Evolutionary conservation across 257 asterid species (phyloP), one percentile per base, ranked within the genome.

Genomic region (Plantago major): DNA sequence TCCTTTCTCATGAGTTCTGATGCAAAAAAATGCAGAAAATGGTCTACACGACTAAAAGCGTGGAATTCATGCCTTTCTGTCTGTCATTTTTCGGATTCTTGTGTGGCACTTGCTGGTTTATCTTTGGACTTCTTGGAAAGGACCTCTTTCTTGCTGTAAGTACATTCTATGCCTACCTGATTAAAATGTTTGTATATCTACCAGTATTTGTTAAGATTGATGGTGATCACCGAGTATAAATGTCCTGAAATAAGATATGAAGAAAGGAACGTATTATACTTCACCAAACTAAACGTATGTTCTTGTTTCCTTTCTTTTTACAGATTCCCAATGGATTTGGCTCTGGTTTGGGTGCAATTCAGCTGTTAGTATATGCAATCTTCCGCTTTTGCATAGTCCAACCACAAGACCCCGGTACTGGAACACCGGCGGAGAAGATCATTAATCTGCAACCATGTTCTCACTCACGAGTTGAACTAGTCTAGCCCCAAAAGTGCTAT

Each of bases 11-110:
- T 6, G 15, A 13, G 52, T 10, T 47, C 6, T 10, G 17, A 4
- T 47, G 18, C 17, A 17, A n/a, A 14, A 6, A 9, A 10, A 22
- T 73, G 82, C 85, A 87, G 98, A 84, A 87, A 63, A 17, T 85
- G 77, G 95, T 90, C 72, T 82, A 82, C 79, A 83, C 75, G 72
- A 85, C 96, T 26, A 90, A 83, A 67, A 85, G 96, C 55, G 95
- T 85, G 71, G 94, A 87, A 60, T 87, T 80, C 79, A 90, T 88
- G 95, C 96, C 98, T 33, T 90, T 84, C 75, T 79, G 80, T 82
- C 48, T 82, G 68, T 85, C 96, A 0, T 58, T 85, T 66, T 85
- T 83, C 59, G 87, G 79, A 17, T 90, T 90, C 88, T 33, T 90
- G 46, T 78, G 89, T 63, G 95, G 89, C 1, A 79, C 94, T n/a